Evolutionary conservation across 495 filamentous ascomycete genomes (phyloP).

Genomic region (Penicillium malachiteum): DNA sequence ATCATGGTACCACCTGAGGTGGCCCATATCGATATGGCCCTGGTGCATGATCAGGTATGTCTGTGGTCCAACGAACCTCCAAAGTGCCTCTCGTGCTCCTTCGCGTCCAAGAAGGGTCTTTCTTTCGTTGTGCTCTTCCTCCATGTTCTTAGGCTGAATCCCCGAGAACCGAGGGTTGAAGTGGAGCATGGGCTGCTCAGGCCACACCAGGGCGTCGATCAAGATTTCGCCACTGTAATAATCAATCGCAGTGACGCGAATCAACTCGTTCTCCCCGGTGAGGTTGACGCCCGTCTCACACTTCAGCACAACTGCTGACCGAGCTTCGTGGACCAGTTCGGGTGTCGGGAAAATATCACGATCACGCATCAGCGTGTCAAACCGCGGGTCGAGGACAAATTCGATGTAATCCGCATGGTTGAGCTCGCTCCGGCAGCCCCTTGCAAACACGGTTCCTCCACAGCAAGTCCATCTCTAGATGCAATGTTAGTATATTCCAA

Average conservation of each 20-base stretch:
- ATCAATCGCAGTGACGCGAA: constrained; percentile 44
- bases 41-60: constrained; percentile 37
- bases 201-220: constrained; percentile 43
- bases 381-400: no score
- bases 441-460: no score
- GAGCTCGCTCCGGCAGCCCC: no score
- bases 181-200: constrained; percentile 35
- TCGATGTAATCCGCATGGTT: no score
- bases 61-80: constrained; percentile 32
- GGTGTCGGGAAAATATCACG: not conserved
- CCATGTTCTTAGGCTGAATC: constrained; percentile 8
- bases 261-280: constrained; percentile 34
- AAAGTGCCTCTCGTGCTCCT: constrained; percentile 32
- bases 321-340: not conserved
- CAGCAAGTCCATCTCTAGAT: no score
- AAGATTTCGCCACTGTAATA: constrained; percentile 41
- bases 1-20: constrained; percentile 26
- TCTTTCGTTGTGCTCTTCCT: no score
- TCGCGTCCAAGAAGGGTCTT: constrained; percentile 28
- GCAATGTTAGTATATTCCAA: no score
- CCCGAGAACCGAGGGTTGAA: constrained; percentile 42
- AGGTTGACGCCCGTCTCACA: constrained; percentile 47
- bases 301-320: constrained; percentile 43
- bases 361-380: no score
- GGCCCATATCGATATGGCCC: constrained; percentile 25